Evolutionary conservation across 768 basidiomycete genomes (phyloP).

Genomic region (Dendrothele bispora): DNA sequence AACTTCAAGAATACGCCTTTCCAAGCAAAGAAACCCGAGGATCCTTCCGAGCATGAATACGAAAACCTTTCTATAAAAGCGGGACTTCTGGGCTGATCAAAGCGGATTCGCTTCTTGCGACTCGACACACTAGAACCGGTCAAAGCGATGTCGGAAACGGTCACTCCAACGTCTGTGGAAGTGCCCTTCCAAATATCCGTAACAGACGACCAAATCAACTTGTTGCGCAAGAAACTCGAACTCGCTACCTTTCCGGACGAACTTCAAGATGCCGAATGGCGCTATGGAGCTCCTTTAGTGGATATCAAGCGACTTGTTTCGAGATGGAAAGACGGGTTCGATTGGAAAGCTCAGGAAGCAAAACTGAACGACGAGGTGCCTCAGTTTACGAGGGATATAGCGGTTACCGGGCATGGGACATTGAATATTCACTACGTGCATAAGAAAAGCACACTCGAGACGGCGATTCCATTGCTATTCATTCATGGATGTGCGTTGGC

Average conservation of each 20-base stretch:
- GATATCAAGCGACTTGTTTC: conserved; percentile 3
- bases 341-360: conserved; percentile 3
- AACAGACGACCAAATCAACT: too few relatives aligned
- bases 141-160: too few relatives aligned
- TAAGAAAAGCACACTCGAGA: conserved; percentile 20
- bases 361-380: conserved; percentile 25
- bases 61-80: too few relatives aligned
- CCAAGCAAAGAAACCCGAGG: too few relatives aligned
- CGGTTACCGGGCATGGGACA: conserved; percentile 14
- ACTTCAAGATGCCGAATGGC: conserved; percentile 3
- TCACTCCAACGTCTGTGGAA: too few relatives aligned
- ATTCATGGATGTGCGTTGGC: conserved; percentile 2
- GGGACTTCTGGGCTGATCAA: too few relatives aligned
- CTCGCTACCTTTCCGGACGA: conserved; percentile 5
- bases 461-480: conserved; percentile 6
- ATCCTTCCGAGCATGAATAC: too few relatives aligned
- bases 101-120: too few relatives aligned
- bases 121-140: too few relatives aligned
- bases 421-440: conserved; percentile 31
- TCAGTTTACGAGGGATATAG: conserved; percentile 1
- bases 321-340: conserved; percentile 4
- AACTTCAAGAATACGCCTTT: too few relatives aligned
- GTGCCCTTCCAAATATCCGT: too few relatives aligned
- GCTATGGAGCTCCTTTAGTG: conserved; percentile 4
- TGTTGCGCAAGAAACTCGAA: too few relatives aligned